Evolutionary conservation across 1,284 basidiomycete genomes (phyloP).

Genomic region (Sanghuangporus sanghuang): DNA sequence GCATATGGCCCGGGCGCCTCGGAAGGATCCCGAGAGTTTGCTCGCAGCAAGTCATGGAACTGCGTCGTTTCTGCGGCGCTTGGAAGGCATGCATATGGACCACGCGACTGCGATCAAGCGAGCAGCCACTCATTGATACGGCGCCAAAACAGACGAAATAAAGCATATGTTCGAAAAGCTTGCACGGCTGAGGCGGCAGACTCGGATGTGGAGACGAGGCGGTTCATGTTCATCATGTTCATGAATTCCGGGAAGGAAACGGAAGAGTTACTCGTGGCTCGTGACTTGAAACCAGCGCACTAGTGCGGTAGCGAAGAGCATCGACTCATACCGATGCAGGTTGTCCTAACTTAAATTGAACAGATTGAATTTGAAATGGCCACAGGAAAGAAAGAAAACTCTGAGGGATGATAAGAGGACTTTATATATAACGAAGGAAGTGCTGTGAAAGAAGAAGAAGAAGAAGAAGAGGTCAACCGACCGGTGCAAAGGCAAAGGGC

Average conservation of each 20-base stretch:
- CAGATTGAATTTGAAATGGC: neutral
- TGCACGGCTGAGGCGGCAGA: neutral
- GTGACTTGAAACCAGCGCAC: neutral
- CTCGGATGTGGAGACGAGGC: neutral
- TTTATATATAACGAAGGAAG: neutral
- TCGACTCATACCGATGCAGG: neutral
- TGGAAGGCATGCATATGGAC: neutral
- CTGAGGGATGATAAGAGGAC: neutral
- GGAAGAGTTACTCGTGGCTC: neutral
- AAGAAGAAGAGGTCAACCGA: neutral
- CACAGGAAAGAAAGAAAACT: neutral
- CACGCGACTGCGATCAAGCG: neutral
- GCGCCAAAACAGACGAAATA: neutral
- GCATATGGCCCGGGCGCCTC: neutral
- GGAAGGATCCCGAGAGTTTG: neutral
- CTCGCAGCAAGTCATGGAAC: neutral
- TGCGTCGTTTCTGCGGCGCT: constrained; percentile 1
- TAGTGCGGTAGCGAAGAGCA: neutral
- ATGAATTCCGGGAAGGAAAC: neutral
- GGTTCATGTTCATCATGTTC: neutral
- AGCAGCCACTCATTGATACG: neutral
- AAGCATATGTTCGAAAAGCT: neutral
- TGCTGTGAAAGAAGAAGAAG: neutral
- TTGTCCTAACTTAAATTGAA: neutral
- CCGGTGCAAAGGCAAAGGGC: neutral